Evolutionary conservation across 495 filamentous ascomycete genomes (phyloP), one percentile per base, ranked within the genome.

Genomic region (Tuber magnatum): DNA sequence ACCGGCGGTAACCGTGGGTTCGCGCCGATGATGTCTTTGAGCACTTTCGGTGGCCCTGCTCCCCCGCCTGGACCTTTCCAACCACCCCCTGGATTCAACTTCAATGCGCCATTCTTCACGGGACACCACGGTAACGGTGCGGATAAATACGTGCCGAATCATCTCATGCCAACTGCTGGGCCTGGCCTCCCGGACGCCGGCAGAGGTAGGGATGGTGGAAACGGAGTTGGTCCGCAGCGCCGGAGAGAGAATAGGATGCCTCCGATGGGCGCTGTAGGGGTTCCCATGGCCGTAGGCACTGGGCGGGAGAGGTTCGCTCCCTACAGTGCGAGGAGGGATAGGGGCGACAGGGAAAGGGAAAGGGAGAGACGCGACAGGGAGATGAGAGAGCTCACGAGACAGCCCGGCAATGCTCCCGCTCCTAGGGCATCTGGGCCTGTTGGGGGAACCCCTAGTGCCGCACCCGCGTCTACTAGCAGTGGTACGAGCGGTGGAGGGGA

Each of bases 61-160:
- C 56, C 76, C 5, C 44, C 72, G 39, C 87, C 91, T n/a, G 94
- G 94, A 28, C 95, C 35, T 39, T 77, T 81, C 71, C 80, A 75
- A 35, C 79, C 95, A 6, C 94, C 95, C 40, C 92, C 95, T 61
- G 93, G 93, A 6, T 98, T 98, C 86, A 93, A 92, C 77, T 88
- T 97, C 10, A 86, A 91, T 38, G 73, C 77, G 24, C 73, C 77
- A 20, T 79, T 76, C 70, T 82, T 82, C 73, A 73, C 75, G 10
- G 71, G 73, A 1, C 80, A 81, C 40, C 78, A 81, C 41, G 70
- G 65, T 9, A 77, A 78, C 20, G 79, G 80, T 35, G 56, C 56
- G 28, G 77, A 79, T 72, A 79, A 79, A 72, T 79, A 79, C 69
- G 75, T 79, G 20, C 77, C 77, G 3, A 76, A 76, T 22, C 77